These are phyloP conservation scores for Sarocladium brachiariae DNA, from an alignment of 2,329 filamentous ascomycete genomes.

Conservation along the genomic window DNA sequence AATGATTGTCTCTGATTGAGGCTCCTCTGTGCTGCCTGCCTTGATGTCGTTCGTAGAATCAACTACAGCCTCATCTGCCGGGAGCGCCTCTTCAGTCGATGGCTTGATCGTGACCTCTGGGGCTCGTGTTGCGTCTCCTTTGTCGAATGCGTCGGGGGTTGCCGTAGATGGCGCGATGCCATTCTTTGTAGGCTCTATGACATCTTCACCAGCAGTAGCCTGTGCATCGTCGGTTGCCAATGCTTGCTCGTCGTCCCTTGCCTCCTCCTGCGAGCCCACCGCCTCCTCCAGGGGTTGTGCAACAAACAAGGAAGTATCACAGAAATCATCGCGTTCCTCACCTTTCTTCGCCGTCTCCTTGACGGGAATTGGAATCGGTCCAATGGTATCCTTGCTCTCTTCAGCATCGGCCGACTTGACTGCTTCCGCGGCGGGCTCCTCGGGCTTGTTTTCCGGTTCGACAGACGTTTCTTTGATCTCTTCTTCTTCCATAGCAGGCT, in stretches of 20 bases:
- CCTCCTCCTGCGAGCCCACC: conserved; percentile 1
- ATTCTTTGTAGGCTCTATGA: not conserved
- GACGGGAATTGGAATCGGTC: conserved; percentile 29
- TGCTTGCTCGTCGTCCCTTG: not conserved
- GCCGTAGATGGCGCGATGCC: too few species aligned
- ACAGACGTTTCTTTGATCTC: not conserved
- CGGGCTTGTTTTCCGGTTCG: conserved; percentile 1
- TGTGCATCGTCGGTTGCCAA: not conserved
- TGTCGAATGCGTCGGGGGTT: too few species aligned
- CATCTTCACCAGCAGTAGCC: not conserved
- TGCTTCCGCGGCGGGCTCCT: conserved; percentile 9
- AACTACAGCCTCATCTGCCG: not conserved
- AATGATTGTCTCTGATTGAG: not conserved
- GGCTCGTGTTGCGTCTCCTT: not conserved
- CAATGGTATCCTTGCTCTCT: conserved; percentile 33
- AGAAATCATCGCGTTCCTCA: conserved; percentile 31
- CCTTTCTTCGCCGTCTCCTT: conserved; percentile 33
- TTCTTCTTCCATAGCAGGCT: too few species aligned
- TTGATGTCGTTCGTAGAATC: not conserved
- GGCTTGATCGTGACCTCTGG: not conserved
- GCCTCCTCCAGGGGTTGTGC: conserved; percentile 5
- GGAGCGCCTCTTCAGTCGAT: not conserved
- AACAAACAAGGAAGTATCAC: conserved; percentile 22
- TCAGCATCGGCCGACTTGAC: conserved; percentile 20
- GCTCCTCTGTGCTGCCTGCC: not conserved